phyloP scores from a whole-genome alignment of 2,329 filamentous ascomycete species.

The Juglanconis oblonga region DNA sequence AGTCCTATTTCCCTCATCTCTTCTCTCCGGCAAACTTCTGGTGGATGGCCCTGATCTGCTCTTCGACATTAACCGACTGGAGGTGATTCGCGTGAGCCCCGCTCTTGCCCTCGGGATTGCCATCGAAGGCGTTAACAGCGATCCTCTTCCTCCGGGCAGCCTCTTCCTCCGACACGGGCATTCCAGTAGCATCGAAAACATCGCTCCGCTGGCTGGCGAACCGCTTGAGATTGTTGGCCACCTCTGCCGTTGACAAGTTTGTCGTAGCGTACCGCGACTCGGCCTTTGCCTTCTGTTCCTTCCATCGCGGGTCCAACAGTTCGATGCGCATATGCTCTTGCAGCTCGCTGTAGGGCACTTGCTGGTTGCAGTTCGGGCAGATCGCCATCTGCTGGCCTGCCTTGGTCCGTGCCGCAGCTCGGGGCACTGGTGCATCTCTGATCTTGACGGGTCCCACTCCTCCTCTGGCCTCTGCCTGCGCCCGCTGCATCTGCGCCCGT shows the following conservation, averaged over 20 bases:
- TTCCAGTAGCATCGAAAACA: slow-evolving; percentile 76
- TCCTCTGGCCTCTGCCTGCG: slow-evolving; percentile 73
- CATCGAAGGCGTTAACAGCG: slow-evolving; percentile 63
- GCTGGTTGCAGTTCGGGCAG: slow-evolving; percentile 91
- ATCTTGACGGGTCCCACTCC: slow-evolving; percentile 77
- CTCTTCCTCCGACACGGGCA: slow-evolving; percentile 70
- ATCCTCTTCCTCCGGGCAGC: slow-evolving; percentile 72
- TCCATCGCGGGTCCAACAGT: slow-evolving; percentile 89
- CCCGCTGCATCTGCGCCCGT: slow-evolving; percentile 66
- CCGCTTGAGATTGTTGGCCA: slow-evolving; percentile 93
- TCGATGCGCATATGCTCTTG: slow-evolving; percentile 95
- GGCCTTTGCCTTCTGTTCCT: slow-evolving; percentile 88
- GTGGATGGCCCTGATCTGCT: slow-evolving; percentile 71
- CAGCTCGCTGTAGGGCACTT: slow-evolving; percentile 82
- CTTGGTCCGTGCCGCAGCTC: slow-evolving; percentile 70
- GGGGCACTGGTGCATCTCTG: slow-evolving; percentile 86
- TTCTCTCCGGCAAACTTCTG: slow-evolving; percentile 48
- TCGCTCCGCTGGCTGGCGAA: slow-evolving; percentile 84
- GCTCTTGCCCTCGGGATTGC: slow-evolving; percentile 57
- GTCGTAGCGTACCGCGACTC: slow-evolving; percentile 82
- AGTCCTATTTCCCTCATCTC: slow-evolving; percentile 13
- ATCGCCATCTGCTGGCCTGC: slow-evolving; percentile 65
- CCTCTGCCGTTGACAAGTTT: slow-evolving; percentile 81
- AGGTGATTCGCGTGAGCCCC: slow-evolving; percentile 54
- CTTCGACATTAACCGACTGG: slow-evolving; percentile 74